Conservation (phyloP, 2,329 filamentous ascomycete species). For the Cordyceps fumosorosea region DNA sequence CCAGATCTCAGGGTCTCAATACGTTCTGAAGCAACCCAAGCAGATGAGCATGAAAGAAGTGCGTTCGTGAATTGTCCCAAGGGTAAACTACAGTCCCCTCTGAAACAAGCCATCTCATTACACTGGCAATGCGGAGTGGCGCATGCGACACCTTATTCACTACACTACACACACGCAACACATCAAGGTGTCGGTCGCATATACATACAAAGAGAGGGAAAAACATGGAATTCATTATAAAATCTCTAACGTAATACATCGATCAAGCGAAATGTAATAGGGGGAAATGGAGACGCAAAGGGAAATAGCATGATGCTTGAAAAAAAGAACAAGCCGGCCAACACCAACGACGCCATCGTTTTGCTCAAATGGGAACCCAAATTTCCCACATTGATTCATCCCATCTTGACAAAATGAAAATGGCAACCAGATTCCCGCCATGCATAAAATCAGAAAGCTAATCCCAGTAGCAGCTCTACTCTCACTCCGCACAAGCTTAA, state of each 20-base stretch:
- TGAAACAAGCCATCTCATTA: neutral
- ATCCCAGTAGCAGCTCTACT: neutral
- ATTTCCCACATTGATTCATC: constrained; percentile 12
- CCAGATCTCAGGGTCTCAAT: neutral
- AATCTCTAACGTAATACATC: constrained; percentile 13
- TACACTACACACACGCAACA: neutral
- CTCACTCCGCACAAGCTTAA: constrained; percentile 21
- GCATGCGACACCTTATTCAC: neutral
- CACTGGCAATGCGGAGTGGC: neutral
- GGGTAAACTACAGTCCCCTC: neutral
- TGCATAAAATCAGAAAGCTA: constrained; percentile 3
- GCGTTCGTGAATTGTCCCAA: neutral
- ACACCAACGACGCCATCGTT: constrained; percentile 14
- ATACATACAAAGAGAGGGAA: neutral
- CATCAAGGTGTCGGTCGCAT: neutral
- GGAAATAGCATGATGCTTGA: constrained; percentile 9
- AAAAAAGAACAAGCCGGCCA: constrained; percentile 16
- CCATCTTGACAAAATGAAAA: constrained; percentile 13
- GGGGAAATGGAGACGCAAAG: neutral
- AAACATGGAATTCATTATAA: constrained; percentile 13
- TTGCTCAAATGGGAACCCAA: constrained; percentile 4
- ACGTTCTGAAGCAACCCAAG: neutral
- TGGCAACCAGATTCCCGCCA: constrained; percentile 16
- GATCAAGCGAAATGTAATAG: constrained; percentile 2
- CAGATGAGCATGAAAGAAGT: neutral